Percentiles rank a stretch among this genome's conserved stretches.
Conservation (phyloP, 2,329 filamentous ascomycete genomes). For the Aspergillus unguis region DNA sequence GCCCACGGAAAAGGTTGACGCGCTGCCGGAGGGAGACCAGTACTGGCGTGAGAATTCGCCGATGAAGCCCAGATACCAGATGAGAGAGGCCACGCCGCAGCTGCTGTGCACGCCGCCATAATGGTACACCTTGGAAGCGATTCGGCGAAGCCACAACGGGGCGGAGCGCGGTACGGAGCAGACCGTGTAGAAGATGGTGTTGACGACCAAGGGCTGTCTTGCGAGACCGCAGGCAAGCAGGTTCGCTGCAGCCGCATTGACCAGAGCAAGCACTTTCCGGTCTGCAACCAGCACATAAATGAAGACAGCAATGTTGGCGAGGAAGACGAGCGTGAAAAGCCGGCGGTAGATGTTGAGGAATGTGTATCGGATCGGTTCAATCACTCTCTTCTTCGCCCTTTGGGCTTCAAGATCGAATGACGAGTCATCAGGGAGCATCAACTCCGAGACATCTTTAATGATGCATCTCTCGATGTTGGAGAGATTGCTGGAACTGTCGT, state of each 20-base stretch:
- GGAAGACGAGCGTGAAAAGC: conserved; percentile 42
- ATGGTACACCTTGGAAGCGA: conserved; percentile 52
- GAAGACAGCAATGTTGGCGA: conserved; percentile 38
- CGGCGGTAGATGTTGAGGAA: conserved; percentile 42
- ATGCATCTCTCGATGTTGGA: conserved; percentile 18
- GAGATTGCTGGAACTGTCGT: conserved; percentile 21
- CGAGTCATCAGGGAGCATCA: conserved; percentile 16
- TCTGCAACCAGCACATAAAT: conserved; percentile 36
- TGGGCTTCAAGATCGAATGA: conserved; percentile 31
- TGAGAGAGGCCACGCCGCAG: conserved; percentile 46
- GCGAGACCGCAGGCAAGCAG: conserved; percentile 47
- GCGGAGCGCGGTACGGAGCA: conserved; percentile 44
- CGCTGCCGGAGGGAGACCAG: conserved; percentile 20
- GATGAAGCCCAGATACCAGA: conserved; percentile 47
- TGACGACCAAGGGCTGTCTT: conserved; percentile 54
- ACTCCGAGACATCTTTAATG: conserved; percentile 15
- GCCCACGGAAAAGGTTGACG: conserved; percentile 28
- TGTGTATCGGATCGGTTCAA: conserved; percentile 35
- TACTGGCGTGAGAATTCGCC: conserved; percentile 35
- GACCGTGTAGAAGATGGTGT: conserved; percentile 47
- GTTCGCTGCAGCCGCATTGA: conserved; percentile 47
- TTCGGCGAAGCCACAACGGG: conserved; percentile 46
- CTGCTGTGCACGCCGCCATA: conserved; percentile 55
- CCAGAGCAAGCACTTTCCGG: conserved; percentile 36
- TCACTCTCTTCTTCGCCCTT: conserved; percentile 17